Base-by-base conservation (phyloP, 192 early-diverging fungal species). In the Backusella luteola region DNA sequence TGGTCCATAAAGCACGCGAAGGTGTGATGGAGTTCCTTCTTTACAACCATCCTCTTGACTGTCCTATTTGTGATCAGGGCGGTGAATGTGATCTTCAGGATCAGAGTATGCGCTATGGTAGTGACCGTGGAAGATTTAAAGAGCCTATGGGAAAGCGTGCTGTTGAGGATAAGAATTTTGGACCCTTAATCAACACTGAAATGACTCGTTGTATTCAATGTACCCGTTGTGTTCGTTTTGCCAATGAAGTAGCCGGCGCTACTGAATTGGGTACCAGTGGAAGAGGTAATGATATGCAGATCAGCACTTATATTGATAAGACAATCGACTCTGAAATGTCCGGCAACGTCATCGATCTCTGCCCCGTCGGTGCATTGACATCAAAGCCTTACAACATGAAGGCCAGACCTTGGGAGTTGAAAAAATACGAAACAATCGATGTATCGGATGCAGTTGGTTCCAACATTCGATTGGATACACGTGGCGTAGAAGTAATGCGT, bases 191-290 rank as follows among this genome's bases (percentile, higher is more conserved):
- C 59, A 94, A 95, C 80, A 99, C 97, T 15, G 89, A 89, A 53
- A 99, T 99, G 97, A 99, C 93, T 42, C 90, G 97, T 46, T 99
- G 97, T 88, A 99, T 99, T 84, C 97, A 99, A 77, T 99, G 97
- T 90, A 99, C 97, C 19, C 93, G 97, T 42, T 99, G 97, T 77
- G 96, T 99, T 69, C 92, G 97, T 69, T 99, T 99, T 71, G 92
- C 96, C 44, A 99, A 97, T 86, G 97, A 99, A 85, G 94, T 99
- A 71, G 97, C 96, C 23, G 97, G 97, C 9, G 94, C 94, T 42
- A 88, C 89, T 72, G 97, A 98, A 81, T 91, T 99, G 69, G 97
- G 97, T 68, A 96, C 97, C 11, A 91, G 91, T 59, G 97, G 97
- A n/a, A 88, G 97, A 53, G 97, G 97, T 78, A 97, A 96, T 83